Evolutionary conservation across 2,329 filamentous ascomycete genomes (phyloP), one percentile per base, ranked within the genome.

Genomic region (Ploettnerulaceae sp.): DNA sequence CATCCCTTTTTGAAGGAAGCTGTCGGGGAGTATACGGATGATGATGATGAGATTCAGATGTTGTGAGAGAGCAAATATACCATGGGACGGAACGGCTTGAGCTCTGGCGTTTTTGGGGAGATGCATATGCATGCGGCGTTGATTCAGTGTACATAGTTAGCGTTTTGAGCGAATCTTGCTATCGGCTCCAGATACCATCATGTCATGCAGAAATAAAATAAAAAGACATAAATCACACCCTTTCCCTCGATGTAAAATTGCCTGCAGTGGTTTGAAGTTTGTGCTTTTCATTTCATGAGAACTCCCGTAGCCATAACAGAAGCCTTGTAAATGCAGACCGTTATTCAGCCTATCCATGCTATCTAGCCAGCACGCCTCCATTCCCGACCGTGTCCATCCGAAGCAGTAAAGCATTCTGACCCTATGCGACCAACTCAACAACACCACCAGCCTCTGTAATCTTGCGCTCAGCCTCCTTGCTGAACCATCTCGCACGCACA

Each of bases 371-470:
- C n/a, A 40, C 20, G 31, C 33, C 35, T 43, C 21, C 17, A 31
- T 34, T 39, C 24, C 25, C 35, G 26, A 3, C 33, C 28, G 35
- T 14, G 22, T 36, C 37, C 24, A 20, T 29, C 37, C 43, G 25
- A 43, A 36, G 37, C 47, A 54, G 46, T 47, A 51, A 55, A 54
- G 17, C 14, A 11, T 45, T 38, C 38, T 45, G 32, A 43, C 36
- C 49, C 79, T 86, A 96, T 75, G 89, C 90, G 68, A 96, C 88
- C 71, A 96, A 81, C 81, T 96, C 89, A 66, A 95, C 78, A 67
- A 95, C 87, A 74, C 91, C 91, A 72, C 93, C 93, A 66, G 90
- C 91, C 73, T 93, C 89, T 71, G 87, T 95, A 75, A 98, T 96
- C 86, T 98, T 98, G 77, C 88, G 80, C 85, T 98, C 93, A 62